Percentiles rank a stretch among this genome's conserved stretches.
phyloP scores from a whole-genome alignment of 352 stramenopile species.

The Pythium plurisporium region DNA sequence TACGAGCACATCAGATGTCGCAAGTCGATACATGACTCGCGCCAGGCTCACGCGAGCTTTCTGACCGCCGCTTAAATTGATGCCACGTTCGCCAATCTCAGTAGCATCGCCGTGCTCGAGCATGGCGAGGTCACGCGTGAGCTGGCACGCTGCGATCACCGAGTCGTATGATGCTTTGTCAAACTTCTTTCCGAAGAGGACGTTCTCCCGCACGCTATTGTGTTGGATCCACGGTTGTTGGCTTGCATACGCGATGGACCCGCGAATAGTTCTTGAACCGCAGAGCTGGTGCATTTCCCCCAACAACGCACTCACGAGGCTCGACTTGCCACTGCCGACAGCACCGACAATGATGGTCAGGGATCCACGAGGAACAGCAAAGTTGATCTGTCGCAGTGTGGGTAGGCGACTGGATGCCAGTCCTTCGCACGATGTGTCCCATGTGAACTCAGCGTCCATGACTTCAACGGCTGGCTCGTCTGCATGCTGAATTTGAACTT shows the following conservation, averaged over 20 bases:
- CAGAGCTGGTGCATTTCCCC: slow-evolving; percentile 32
- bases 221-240: slow-evolving; percentile 37
- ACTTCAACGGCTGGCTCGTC: slow-evolving; percentile 23
- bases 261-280: slow-evolving; percentile 5
- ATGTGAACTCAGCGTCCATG: slow-evolving; percentile 31
- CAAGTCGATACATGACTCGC: slow-evolving; percentile 23
- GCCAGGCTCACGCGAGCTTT: slow-evolving; percentile 27
- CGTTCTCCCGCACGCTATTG: slow-evolving; percentile 28
- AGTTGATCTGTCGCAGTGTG: slow-evolving; percentile 20
- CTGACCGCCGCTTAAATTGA: slow-evolving; percentile 35
- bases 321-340: slow-evolving; percentile 59
- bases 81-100: slow-evolving; percentile 48
- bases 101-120: slow-evolving; percentile 66
- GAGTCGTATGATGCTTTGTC: slow-evolving; percentile 23
- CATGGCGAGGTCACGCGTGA: slow-evolving; percentile 58
- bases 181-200: slow-evolving; percentile 25
- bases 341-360: slow-evolving; percentile 52
- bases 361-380: slow-evolving; percentile 45
- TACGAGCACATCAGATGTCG: slow-evolving; percentile 26
- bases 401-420: neutral
- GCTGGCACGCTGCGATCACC: slow-evolving; percentile 43
- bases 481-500: slow-evolving; percentile 1
- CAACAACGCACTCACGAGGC: slow-evolving; percentile 38
- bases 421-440: slow-evolving; percentile 7
- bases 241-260: slow-evolving; percentile 20